Evolutionary conservation across 768 basidiomycete genomes (phyloP).

Genomic region (Rhizopogon vesiculosus): DNA sequence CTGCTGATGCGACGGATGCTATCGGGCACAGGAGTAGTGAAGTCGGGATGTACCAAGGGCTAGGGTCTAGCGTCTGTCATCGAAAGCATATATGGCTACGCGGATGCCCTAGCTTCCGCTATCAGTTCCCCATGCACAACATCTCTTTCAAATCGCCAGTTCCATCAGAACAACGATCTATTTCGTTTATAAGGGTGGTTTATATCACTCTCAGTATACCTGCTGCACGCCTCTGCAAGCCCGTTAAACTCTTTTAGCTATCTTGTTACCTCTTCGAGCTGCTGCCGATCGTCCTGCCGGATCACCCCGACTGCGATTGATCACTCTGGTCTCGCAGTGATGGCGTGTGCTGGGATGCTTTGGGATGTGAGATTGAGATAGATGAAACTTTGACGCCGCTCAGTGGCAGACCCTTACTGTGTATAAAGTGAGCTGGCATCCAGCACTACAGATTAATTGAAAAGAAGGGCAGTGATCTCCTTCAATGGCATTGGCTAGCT

Average conservation of each 20-base stretch:
- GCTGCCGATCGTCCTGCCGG: not conserved
- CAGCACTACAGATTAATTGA: not conserved
- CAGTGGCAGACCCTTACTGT: not conserved
- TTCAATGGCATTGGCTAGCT: not conserved
- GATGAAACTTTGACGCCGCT: not conserved
- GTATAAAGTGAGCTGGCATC: not conserved
- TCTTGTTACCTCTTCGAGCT: not conserved
- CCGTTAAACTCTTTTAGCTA: not conserved
- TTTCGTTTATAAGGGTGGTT: not conserved
- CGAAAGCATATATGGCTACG: not conserved
- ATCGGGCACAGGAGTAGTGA: not conserved
- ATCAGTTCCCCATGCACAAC: not conserved
- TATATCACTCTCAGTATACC: not conserved
- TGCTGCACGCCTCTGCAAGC: not conserved
- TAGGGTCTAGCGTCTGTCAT: not conserved
- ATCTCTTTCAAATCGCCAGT: not conserved
- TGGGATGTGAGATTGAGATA: not conserved
- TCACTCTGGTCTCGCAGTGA: not conserved
- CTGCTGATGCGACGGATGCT: not conserved
- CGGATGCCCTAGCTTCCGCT: conserved; percentile 5
- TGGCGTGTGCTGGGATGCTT: not conserved
- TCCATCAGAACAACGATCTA: not conserved
- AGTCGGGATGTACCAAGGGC: not conserved
- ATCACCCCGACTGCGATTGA: not conserved
- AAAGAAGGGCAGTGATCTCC: not conserved